These are phyloP conservation scores for Tricholoma flavovirens DNA, from an alignment of 768 basidiomycete species.

Conservation along the genomic window DNA sequence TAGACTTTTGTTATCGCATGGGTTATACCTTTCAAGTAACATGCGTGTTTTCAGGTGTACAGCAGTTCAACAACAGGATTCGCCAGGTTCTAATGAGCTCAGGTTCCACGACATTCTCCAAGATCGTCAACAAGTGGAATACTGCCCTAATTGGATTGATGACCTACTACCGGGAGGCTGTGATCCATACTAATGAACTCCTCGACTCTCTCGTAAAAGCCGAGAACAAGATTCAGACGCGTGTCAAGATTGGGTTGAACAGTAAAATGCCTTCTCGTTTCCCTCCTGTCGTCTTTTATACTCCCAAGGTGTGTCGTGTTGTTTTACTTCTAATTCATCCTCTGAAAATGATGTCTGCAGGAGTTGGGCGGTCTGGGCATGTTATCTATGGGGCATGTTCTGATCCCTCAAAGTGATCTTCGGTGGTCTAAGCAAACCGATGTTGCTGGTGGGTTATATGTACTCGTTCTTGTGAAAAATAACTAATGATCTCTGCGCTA, in stretches of 20 bases:
- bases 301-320: slow-evolving; percentile 61
- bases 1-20: slow-evolving; percentile 1
- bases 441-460: slow-evolving; percentile 57
- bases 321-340: not conserved
- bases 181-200: slow-evolving; percentile 95
- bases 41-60: slow-evolving; percentile 52
- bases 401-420: slow-evolving; percentile 96
- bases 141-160: slow-evolving; percentile 92
- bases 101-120: slow-evolving; percentile 96
- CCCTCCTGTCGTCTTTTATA: slow-evolving; percentile 95
- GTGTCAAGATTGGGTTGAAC: slow-evolving; percentile 99
- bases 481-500: slow-evolving; percentile 17
- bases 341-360: slow-evolving; percentile 24
- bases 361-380: slow-evolving; percentile 97
- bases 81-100: slow-evolving; percentile 97
- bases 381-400: slow-evolving; percentile 98
- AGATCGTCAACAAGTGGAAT: slow-evolving; percentile 99
- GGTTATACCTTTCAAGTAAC: slow-evolving; percentile 1
- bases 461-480: not conserved
- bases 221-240: slow-evolving; percentile 99
- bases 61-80: slow-evolving; percentile 97
- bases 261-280: slow-evolving; percentile 99
- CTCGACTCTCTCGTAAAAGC: slow-evolving; percentile 96
- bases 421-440: slow-evolving; percentile 99
- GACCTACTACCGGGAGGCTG: slow-evolving; percentile 98